Conservation (phyloP, 2,329 filamentous ascomycete species). For the Cladosporium sp. region DNA sequence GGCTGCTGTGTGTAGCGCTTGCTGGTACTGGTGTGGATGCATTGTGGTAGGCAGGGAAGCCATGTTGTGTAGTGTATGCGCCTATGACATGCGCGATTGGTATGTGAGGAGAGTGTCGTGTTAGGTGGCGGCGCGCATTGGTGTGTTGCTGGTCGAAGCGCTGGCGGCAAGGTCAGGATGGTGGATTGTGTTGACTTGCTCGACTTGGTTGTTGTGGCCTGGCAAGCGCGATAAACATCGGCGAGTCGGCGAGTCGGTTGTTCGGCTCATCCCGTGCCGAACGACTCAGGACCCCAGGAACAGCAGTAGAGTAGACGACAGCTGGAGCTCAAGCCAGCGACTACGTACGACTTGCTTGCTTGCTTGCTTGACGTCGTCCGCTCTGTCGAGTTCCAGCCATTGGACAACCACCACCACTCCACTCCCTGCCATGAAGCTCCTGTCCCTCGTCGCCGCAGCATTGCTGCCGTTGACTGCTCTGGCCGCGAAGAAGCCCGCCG, state of each 20-base stretch:
- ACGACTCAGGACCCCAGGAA: background rate
- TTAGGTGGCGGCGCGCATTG: constrained; percentile 18
- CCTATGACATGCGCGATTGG: constrained; percentile 24
- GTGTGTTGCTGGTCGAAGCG: background rate
- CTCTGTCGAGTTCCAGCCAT: background rate
- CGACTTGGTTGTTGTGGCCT: constrained; percentile 2
- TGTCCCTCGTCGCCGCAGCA: constrained; percentile 60
- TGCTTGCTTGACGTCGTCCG: background rate
- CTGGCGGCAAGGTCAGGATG: background rate
- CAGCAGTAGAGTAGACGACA: background rate
- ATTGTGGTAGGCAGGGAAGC: constrained; percentile 23
- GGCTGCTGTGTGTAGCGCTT: constrained; percentile 52
- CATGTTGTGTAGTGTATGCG: constrained; percentile 25
- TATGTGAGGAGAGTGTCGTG: constrained; percentile 10
- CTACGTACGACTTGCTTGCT: background rate
- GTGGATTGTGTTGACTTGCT: background rate
- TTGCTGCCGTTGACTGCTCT: constrained; percentile 60
- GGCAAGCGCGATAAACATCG: constrained; percentile 11
- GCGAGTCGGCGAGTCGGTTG: constrained; percentile 1
- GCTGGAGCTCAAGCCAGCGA: constrained; percentile 7
- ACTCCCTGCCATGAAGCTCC: constrained; percentile 66
- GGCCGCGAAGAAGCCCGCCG: constrained; percentile 62
- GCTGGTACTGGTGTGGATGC: constrained; percentile 42
- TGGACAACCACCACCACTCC: constrained; percentile 5
- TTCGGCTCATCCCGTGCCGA: constrained; percentile 3